Evolutionary conservation across 768 basidiomycete genomes (phyloP).

Genomic region (Solioccasus polychromus): DNA sequence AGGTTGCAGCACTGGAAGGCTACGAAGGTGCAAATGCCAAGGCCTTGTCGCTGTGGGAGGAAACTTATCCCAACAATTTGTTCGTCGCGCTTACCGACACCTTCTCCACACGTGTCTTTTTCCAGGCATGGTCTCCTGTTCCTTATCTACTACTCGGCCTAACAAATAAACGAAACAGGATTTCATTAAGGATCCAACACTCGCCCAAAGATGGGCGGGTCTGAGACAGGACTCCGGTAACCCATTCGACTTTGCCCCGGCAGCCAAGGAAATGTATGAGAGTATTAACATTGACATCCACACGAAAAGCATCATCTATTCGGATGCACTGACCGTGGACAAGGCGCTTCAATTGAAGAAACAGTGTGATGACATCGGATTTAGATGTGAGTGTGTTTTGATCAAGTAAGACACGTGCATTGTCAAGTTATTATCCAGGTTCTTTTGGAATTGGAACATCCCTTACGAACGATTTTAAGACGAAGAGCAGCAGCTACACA

Average conservation of each 20-base stretch:
- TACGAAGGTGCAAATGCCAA: conserved; percentile 72
- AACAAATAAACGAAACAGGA: conserved; percentile 41
- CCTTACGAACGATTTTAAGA: conserved; percentile 84
- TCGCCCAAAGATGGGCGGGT: conserved; percentile 72
- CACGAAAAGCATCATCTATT: conserved; percentile 76
- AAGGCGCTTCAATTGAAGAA: conserved; percentile 67
- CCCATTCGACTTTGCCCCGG: conserved; percentile 74
- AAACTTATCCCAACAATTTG: conserved; percentile 54
- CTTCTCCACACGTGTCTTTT: conserved; percentile 85
- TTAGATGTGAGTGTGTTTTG: conserved; percentile 45
- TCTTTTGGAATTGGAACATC: conserved; percentile 93
- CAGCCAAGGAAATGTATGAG: conserved; percentile 70
- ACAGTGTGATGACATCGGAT: conserved; percentile 71
- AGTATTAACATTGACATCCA: conserved; percentile 63
- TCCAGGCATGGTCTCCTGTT: conserved; percentile 48
- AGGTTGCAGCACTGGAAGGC: conserved; percentile 83
- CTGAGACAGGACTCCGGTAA: conserved; percentile 95
- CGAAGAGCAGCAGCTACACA: conserved; percentile 38
- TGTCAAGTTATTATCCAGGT: conserved; percentile 40
- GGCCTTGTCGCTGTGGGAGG: conserved; percentile 86
- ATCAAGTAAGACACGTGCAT: neutral
- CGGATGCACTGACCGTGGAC: conserved; percentile 74
- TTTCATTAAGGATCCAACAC: conserved; percentile 51
- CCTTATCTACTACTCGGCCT: neutral
- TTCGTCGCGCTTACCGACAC: conserved; percentile 92